Evolutionary conservation across 257 asterid genomes (phyloP).

Genomic region (Voacanga thouarsii): DNA sequence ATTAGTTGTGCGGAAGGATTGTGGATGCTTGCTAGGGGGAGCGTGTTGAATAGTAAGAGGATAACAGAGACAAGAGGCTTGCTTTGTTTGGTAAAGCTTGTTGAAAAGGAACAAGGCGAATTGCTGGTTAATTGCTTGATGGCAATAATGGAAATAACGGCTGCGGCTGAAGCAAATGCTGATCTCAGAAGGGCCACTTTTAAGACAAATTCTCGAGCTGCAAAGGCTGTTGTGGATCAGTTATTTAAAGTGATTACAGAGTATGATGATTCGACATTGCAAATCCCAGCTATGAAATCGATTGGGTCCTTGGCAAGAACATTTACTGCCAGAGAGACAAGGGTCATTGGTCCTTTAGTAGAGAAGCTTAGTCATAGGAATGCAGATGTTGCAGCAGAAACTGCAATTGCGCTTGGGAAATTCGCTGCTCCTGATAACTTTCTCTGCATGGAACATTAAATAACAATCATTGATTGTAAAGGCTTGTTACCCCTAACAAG

Average conservation of each 20-base stretch:
- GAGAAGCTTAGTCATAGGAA: conserved; percentile 52
- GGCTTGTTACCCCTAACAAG: conserved; percentile 54
- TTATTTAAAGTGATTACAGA: conserved; percentile 56
- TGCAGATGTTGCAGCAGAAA: conserved; percentile 57
- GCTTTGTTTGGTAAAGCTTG: conserved; percentile 75
- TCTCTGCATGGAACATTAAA: conserved; percentile 55
- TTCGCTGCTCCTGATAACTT: conserved; percentile 62
- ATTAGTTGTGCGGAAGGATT: conserved; percentile 65
- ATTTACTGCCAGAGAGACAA: conserved; percentile 71
- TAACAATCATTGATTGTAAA: conserved; percentile 58
- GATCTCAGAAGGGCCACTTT: conserved; percentile 71
- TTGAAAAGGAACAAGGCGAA: conserved; percentile 68
- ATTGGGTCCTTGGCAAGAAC: conserved; percentile 71
- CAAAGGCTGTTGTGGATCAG: conserved; percentile 84
- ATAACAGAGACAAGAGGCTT: conserved; percentile 77
- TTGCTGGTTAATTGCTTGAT: conserved; percentile 60
- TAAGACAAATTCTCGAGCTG: conserved; percentile 73
- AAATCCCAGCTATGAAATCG: conserved; percentile 50
- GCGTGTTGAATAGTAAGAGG: conserved; percentile 57
- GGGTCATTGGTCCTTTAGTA: conserved; percentile 54
- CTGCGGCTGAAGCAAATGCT: conserved; percentile 66
- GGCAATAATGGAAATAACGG: conserved; percentile 72
- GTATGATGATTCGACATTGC: conserved; percentile 32
- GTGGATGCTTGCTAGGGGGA: conserved; percentile 76
- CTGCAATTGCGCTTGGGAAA: conserved; percentile 62